Base-by-base conservation (phyloP, 768 basidiomycete species). In the Amanita rubescens region DNA sequence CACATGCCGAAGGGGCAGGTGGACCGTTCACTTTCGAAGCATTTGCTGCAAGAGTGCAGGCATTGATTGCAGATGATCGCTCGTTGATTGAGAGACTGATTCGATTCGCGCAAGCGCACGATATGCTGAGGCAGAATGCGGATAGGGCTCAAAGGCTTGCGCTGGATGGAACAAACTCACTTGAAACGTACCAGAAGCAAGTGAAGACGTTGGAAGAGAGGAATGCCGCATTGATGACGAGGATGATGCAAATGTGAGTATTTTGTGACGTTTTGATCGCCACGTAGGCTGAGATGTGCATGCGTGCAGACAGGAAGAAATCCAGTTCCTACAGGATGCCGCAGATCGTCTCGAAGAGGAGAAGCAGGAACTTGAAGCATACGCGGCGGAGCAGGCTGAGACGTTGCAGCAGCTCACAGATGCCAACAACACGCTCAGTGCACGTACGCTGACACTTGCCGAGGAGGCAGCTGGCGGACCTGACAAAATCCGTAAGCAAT, bases 161-260 rank as follows among this genome's bases (percentile, higher is more conserved):
- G 3, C 84, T 87, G 65, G 93, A 94, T 48, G 88, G 86, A 37
- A 84, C 81, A 55, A 67, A 63, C 17, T 90, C 86, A 22, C 69
- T 96, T 38, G 90, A 92, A 72, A 92, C 86, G 15, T 95, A 96
- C 63, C 90, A 95, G 72, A 86, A 84, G 69, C 92, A 95, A 63
- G 85, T 94, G 3, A 76, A 78, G 61, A 79, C 76, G 20, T 73
- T 95, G 53, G 90, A 94, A 62, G 88, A 90, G 61, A 77, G 87
- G 53, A 84, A 90, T 59, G 65, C 76, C 58, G 57, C 65, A 8
- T 65, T 84, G 53, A 72, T 75, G 32, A 63, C 74, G 20, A 76
- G 76, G 62, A 77, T 83, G 49, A 73, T 79, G 30, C 70, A 72
- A 12, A 57, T 90, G 87, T 89, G 60, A 55, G 79, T 71, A 24